Percentiles rank a stretch among this genome's conserved stretches.
Conservation (phyloP, 2,329 filamentous ascomycete genomes). For the Ascochyta viciae-villosae region DNA sequence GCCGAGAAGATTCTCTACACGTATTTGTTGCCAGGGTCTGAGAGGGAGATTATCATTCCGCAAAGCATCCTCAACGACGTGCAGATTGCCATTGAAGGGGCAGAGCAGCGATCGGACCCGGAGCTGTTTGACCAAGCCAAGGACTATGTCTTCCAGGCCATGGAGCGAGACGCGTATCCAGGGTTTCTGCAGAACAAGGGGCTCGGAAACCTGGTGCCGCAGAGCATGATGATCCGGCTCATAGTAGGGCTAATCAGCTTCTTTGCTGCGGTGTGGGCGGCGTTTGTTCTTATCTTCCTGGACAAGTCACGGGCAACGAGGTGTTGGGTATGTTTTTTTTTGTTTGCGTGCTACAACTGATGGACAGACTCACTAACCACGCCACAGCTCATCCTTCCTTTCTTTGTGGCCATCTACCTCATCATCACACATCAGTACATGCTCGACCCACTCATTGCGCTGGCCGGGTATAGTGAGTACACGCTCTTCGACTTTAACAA, state of each 20-base stretch:
- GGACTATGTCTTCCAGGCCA: conserved; percentile 99
- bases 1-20: conserved; percentile 99
- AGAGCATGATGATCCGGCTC: conserved; percentile 84
- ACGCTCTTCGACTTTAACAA: conserved; percentile 91
- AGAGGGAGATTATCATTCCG: conserved; percentile 93
- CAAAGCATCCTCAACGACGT: conserved; percentile 86
- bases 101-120: conserved; percentile 86
- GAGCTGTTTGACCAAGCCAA: conserved; percentile 98
- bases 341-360: background rate
- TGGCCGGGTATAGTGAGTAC: conserved; percentile 93
- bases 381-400: conserved; percentile 78
- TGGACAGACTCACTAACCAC: conserved; percentile 29
- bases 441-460: conserved; percentile 87
- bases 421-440: conserved; percentile 86
- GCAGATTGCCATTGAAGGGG: conserved; percentile 83
- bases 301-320: conserved; percentile 75
- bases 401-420: conserved; percentile 84
- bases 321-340: conserved; percentile 75
- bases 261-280: conserved; percentile 93
- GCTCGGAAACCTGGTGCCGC: conserved; percentile 91
- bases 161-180: conserved; percentile 99
- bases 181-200: conserved; percentile 95
- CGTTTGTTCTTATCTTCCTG: conserved; percentile 91
- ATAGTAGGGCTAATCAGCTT: conserved; percentile 85
- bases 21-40: conserved; percentile 90